Percentiles rank a stretch among this genome's conserved stretches.
Evolutionary conservation across 768 basidiomycete genomes (phyloP).

Genomic region (Zangia roseola): DNA sequence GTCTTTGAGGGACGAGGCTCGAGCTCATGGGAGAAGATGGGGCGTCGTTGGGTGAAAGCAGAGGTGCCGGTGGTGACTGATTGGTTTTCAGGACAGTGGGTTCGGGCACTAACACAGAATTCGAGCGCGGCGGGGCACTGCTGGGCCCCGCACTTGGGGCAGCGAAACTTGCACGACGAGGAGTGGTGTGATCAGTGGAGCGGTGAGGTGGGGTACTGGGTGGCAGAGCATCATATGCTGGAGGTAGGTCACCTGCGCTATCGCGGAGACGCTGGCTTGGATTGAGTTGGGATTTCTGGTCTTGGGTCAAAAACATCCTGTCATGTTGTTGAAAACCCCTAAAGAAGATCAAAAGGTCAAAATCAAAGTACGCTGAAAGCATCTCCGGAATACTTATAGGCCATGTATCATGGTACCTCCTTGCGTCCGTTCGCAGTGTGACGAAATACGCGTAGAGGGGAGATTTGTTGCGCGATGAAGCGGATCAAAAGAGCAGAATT

Average conservation of each 20-base stretch:
- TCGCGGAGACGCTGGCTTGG: not conserved
- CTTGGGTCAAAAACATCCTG: not conserved
- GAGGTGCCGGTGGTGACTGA: not conserved
- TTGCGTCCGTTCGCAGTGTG: not conserved
- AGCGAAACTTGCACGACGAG: not conserved
- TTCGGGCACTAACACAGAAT: too few relatives aligned
- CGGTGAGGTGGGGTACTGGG: not conserved
- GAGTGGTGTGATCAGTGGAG: not conserved
- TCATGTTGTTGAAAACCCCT: not conserved
- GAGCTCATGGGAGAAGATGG: not conserved
- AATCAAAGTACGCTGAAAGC: not conserved
- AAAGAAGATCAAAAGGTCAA: too few relatives aligned
- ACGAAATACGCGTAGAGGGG: too few relatives aligned
- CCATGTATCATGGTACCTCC: not conserved
- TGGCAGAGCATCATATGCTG: constrained; percentile 14
- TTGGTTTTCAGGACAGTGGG: not conserved
- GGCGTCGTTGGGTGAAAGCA: not conserved
- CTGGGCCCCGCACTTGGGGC: not conserved
- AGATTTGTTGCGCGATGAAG: too few relatives aligned
- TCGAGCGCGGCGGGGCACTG: too few relatives aligned
- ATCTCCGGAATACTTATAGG: not conserved
- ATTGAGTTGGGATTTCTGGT: not conserved
- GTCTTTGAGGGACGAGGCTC: not conserved
- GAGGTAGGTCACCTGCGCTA: constrained; percentile 5
- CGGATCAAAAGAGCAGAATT: too few relatives aligned